These are phyloP conservation scores for Trichophyton verrucosum DNA, from an alignment of 2,329 filamentous ascomycete species.

Conservation along the genomic window DNA sequence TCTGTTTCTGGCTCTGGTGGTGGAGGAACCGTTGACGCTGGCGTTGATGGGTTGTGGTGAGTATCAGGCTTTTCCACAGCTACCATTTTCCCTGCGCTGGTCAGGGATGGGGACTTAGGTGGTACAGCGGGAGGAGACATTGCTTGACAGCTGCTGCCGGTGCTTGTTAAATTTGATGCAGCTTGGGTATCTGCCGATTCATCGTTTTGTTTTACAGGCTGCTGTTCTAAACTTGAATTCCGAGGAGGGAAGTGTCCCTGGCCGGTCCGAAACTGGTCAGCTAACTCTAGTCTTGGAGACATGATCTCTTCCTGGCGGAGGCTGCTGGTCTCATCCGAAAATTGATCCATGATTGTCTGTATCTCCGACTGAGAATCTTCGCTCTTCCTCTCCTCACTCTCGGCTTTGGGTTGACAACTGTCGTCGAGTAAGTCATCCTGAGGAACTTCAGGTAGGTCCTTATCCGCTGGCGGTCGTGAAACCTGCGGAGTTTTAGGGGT, in stretches of 20 bases:
- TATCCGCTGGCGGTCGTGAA: conserved; percentile 30
- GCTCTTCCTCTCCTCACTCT: conserved; percentile 46
- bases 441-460: conserved; percentile 29
- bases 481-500: conserved; percentile 35
- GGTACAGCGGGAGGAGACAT: conserved; percentile 17
- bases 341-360: conserved; percentile 95
- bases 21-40: conserved; percentile 32
- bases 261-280: conserved; percentile 62
- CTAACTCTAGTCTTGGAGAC: conserved; percentile 73
- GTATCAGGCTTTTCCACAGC: conserved; percentile 17
- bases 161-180: conserved; percentile 9
- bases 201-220: conserved; percentile 40
- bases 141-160: conserved; percentile 5
- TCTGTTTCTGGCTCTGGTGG: conserved; percentile 70
- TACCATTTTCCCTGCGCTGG: conserved; percentile 11
- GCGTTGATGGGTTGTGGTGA: conserved; percentile 21
- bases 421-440: conserved; percentile 17
- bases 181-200: conserved; percentile 19
- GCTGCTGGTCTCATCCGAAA: conserved; percentile 58
- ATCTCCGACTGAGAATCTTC: conserved; percentile 71
- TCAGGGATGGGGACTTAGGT: conserved; percentile 17
- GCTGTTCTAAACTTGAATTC: conserved; percentile 64
- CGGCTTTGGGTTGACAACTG: conserved; percentile 32
- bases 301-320: conserved; percentile 73
- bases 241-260: conserved; percentile 63